These are phyloP conservation scores for Ceratocystis huliohia DNA, from an alignment of 2,329 filamentous ascomycete genomes.

Conservation along the genomic window DNA sequence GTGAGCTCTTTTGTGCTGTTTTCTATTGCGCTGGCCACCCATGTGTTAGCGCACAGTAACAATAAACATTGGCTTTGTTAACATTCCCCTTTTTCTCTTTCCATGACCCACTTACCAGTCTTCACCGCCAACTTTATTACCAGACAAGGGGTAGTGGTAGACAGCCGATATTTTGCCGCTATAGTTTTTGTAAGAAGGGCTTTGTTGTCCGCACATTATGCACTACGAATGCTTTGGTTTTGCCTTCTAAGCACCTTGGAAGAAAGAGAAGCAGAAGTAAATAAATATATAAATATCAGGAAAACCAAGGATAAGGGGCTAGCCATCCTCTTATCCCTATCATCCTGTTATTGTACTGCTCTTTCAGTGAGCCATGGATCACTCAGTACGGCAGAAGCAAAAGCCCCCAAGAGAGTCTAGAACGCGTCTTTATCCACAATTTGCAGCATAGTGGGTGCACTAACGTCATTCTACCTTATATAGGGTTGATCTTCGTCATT, in stretches of 20 bases:
- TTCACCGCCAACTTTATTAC: neutral
- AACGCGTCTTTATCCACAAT: conserved; percentile 11
- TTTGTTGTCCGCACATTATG: too few relatives aligned
- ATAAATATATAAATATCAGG: too few relatives aligned
- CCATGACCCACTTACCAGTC: neutral
- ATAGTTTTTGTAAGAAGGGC: too few relatives aligned
- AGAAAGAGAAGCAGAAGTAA: too few relatives aligned
- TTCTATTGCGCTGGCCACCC: neutral
- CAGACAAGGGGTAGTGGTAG: neutral
- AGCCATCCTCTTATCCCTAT: too few relatives aligned
- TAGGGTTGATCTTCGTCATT: conserved; percentile 9
- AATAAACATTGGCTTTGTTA: conserved; percentile 2
- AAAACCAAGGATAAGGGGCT: too few relatives aligned
- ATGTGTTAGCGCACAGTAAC: neutral
- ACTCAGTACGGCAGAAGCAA: neutral
- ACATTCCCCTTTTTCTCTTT: neutral
- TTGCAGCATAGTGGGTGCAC: neutral
- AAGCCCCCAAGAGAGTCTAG: neutral
- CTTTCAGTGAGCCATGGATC: neutral
- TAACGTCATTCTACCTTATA: neutral
- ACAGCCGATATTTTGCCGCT: neutral
- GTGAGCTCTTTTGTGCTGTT: neutral
- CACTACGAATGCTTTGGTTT: too few relatives aligned
- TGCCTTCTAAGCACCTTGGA: too few relatives aligned
- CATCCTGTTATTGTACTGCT: too few relatives aligned